Base-by-base conservation (phyloP, 257 asterid genomes). In the Perilla frutescens region DNA sequence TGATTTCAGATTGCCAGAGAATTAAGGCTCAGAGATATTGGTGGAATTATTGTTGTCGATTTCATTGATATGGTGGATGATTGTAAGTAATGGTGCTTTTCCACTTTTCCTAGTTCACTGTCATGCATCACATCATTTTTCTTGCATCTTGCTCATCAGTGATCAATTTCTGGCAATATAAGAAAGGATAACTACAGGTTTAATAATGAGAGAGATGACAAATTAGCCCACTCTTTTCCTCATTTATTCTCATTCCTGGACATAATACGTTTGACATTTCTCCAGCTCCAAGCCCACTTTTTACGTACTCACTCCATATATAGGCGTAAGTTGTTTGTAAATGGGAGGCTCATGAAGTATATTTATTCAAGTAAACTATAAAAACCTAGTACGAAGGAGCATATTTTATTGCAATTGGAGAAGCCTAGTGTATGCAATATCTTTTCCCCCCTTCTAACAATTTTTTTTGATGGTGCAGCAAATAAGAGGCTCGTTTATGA, bases 61-160 rank as follows among this genome's bases (percentile, higher is more conserved):
- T 92, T 95, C 89, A 95, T 95, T 75, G 99, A 95, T 84, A 92
- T 95, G 99, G n/a, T 84, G 76, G 96, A 90, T 67, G 98, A 95
- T 74, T 76, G 99, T 95, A 89, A 88, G 99, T 86, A 68, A n/a
- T 47, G 59, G 39, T 29, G 36, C 26, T 75, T 48, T 20, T 41
- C 49, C 68, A 49, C 62, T 60, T 44, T 32, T 63, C 75, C 29
- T 44, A 10, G 39, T 70, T 64, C 76, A 56, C 57, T 43, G 54
- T 75, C 66, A 34, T 75, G 37, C 64, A 26, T 63, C 48, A 34
- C 49, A n/a, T 55, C 32, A 20, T 39, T 67, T 26, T 15, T 61
- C 6, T 45, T 45, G 29, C 54, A 44, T 62, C 9, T 51, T 75
- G 49, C 44, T 20, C 26, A 12, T 49, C 20, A 45, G 20, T 4